Evolutionary conservation across 352 stramenopile genomes (phyloP), one percentile per base, ranked within the genome.

Genomic region (Globisporangium carolinianum): DNA sequence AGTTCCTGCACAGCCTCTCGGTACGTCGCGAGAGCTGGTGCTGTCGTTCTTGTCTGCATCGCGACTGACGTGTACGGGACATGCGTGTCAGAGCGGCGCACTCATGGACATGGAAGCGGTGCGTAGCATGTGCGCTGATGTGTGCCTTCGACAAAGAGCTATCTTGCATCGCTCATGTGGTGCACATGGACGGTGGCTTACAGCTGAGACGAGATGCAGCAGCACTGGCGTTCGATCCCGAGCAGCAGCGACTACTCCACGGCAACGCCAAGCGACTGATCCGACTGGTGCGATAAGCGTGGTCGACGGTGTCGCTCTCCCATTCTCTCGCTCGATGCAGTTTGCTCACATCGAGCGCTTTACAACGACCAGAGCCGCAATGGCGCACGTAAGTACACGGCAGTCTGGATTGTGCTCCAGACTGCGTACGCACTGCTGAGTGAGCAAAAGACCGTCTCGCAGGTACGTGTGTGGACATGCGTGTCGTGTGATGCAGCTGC

Each of bases 391-490:
- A 88, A 86, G 69, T 94, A 93, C 55, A 93, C 85, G 4, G 75
- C 77, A 0, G 80, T 89, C 8, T 94, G 85, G 85, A 62, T 94
- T 46, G 76, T 94, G 6, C 73, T 94, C 32, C 83, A 92, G 60
- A 91, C 79, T 32, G 80, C 66, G 1, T 80, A 94, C 56, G 67
- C 82, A 38, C 69, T 94, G 0, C 54, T 94, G 6, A 65, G 67
- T 14, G 75, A 91, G 59, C 65, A 75, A n/a, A 94, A 93, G 57
- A 93, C 85, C 4, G 79, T 86, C 36, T 91, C 85, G 4, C 85
- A 94, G 78, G 83, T 89, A 37, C 49, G 32, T 47, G 42, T 47
- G 42, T n/a, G 42, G 24, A 24, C 24, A 24, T 24, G 24, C 24
- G 24, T 24, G 24, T 2, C 24, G 24, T 24, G 24, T 24, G 24